phyloP scores from a whole-genome alignment of 106 monocot species.

The Apostasia ramifera region DNA sequence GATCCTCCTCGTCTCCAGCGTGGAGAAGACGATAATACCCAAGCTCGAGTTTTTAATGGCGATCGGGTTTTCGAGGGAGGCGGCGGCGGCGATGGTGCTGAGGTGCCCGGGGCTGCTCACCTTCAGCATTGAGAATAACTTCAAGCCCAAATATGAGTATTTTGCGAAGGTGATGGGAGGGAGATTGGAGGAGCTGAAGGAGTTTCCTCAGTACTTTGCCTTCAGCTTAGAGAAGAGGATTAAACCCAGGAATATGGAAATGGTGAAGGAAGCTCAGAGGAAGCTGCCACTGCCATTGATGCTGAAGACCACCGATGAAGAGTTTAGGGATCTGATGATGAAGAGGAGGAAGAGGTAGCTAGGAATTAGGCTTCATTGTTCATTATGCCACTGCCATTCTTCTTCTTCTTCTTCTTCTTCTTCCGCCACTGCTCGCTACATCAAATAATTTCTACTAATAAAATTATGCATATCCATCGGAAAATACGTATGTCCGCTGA shows the following conservation, averaged over 20 bases:
- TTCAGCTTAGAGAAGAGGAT: conserved; percentile 89
- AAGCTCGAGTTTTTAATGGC: conserved; percentile 44
- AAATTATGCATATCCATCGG: no score
- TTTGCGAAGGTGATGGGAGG: conserved; percentile 52
- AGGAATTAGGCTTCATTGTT: neutral
- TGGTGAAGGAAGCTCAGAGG: conserved; percentile 26
- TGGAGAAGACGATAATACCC: conserved; percentile 62
- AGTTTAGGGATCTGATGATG: conserved; percentile 42
- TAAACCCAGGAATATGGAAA: conserved; percentile 45
- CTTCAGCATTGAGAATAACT: conserved; percentile 89
- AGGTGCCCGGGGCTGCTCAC: conserved; percentile 72
- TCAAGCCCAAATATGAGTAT: conserved; percentile 60
- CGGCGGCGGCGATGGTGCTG: conserved; percentile 58
- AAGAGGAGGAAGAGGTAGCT: conserved; percentile 9
- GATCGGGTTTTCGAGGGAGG: conserved; percentile 41
- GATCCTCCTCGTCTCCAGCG: conserved; percentile 58
- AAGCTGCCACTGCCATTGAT: conserved; percentile 42
- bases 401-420: no score
- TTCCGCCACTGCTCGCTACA: no score
- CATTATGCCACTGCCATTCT: no score
- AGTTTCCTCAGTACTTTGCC: conserved; percentile 84
- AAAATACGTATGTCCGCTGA: no score
- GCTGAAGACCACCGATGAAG: conserved; percentile 74
- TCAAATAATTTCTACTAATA: no score
- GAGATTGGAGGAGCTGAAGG: conserved; percentile 52